These are phyloP conservation scores for Melanopsichium pennsylvanicum DNA, from an alignment of 1,284 basidiomycete species.

Conservation along the genomic window DNA sequence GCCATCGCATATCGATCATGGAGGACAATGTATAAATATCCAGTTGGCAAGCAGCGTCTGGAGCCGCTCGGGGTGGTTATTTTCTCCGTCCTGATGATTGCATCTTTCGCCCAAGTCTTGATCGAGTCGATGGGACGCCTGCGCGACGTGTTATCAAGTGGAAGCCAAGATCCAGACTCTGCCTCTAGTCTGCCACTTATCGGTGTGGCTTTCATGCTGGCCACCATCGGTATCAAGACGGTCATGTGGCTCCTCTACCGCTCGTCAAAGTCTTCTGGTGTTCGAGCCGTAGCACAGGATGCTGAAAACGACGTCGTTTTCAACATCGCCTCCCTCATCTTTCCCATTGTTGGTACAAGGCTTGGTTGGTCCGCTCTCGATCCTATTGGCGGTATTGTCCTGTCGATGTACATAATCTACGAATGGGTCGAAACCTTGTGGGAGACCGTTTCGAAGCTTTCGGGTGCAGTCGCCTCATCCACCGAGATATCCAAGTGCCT, in stretches of 20 bases:
- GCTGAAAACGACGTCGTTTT: conserved; percentile 71
- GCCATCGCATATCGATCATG: conserved; percentile 58
- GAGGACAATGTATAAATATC: conserved; percentile 67
- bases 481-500: conserved; percentile 57
- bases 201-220: conserved; percentile 68
- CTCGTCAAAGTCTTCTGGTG: conserved; percentile 64
- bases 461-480: conserved; percentile 51
- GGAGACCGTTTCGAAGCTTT: conserved; percentile 59
- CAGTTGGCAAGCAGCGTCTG: conserved; percentile 69
- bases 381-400: conserved; percentile 56
- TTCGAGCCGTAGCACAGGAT: conserved; percentile 67
- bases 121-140: conserved; percentile 58
- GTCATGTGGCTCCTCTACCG: conserved; percentile 68
- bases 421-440: conserved; percentile 61
- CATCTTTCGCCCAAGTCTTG: conserved; percentile 64
- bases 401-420: conserved; percentile 61
- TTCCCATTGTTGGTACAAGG: conserved; percentile 67
- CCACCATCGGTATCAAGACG: conserved; percentile 70
- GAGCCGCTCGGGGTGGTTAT: conserved; percentile 69
- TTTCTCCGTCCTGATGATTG: conserved; percentile 72
- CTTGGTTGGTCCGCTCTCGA: conserved; percentile 55
- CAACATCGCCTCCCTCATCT: conserved; percentile 71
- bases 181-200: conserved; percentile 53
- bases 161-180: conserved; percentile 48
- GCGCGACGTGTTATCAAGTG: conserved; percentile 56